Evolutionary conservation across 495 filamentous ascomycete genomes (phyloP), one percentile per base, ranked within the genome.

Genomic region (Neurospora hispaniola): DNA sequence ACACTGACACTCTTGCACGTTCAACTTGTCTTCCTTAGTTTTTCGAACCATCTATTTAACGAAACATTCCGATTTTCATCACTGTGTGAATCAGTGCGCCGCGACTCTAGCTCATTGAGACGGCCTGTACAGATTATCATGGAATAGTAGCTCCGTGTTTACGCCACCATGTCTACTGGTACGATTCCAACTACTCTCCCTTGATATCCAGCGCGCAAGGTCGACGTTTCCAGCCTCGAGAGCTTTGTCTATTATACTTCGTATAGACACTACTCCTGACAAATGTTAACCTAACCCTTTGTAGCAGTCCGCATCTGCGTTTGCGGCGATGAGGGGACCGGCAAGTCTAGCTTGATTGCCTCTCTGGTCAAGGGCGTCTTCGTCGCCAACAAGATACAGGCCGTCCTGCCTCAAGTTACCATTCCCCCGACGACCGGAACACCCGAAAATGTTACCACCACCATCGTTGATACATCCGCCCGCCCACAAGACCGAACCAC

Each of bases 381-480:
- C 79, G 92, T 98, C 73, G 91, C 91, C 42, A 90, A 91, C 83
- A 97, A 95, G 85, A 97, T 99, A 75, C 94, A 97, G 81, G 89
- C 94, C 12, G 90, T 97, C 71, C 90, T 99, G 4, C 96, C 96
- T 40, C 93, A 94, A 77, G 94, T 98, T 72, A 98, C 93, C 11
- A 92, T 99, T 40, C 94, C 94, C 62, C 94, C 94, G 10, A 93
- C 86, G 74, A 90, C 93, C 73, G 93, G 92, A 74, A 96, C 93
- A 5, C 94, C 93, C 18, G 94, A 97, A 78, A 96, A 96, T 89
- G 92, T 98, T 76, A 96, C 92, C 27, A 98, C 94, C 12, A 96
- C 92, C 66, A 94, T 99, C 76, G 93, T 98, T 80, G 96, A 99
- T 82, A 98, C 96, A 44, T 98, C 94, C 27, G 94, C 96, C 20